These are phyloP conservation scores for Omphalotus olearius DNA, from an alignment of 1,284 basidiomycete species.

Conservation along the genomic window DNA sequence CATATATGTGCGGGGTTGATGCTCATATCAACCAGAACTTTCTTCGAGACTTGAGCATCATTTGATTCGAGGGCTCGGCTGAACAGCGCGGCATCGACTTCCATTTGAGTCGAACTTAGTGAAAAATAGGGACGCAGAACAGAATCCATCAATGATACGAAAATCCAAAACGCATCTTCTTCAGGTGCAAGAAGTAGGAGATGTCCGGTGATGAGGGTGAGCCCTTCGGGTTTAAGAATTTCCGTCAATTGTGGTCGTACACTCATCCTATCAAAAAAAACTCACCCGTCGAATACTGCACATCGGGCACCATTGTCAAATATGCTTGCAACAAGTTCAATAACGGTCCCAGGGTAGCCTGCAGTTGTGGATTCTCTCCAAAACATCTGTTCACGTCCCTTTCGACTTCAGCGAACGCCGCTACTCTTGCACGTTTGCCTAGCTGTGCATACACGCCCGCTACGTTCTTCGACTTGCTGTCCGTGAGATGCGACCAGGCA, in stretches of 20 bases:
- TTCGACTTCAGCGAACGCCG: constrained; percentile 54
- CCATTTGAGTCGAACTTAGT: constrained; percentile 64
- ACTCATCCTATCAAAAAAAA: constrained; percentile 5
- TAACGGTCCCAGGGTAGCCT: constrained; percentile 49
- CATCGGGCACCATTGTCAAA: constrained; percentile 76
- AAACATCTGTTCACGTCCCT: constrained; percentile 53
- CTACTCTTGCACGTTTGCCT: constrained; percentile 51
- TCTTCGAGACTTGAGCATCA: constrained; percentile 63
- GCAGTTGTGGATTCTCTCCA: constrained; percentile 48
- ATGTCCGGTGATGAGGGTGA: constrained; percentile 76
- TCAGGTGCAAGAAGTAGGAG: constrained; percentile 80
- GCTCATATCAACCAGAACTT: constrained; percentile 62
- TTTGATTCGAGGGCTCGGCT: constrained; percentile 66
- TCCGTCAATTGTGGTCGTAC: constrained; percentile 1
- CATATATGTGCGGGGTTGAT: constrained; percentile 56
- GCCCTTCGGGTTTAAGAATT: constrained; percentile 36
- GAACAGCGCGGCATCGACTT: constrained; percentile 80
- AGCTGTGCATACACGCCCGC: constrained; percentile 71
- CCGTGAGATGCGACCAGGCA: constrained; percentile 81
- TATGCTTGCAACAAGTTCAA: constrained; percentile 67
- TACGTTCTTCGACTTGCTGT: constrained; percentile 66
- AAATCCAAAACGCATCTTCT: constrained; percentile 94
- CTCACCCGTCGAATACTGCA: constrained; percentile 59
- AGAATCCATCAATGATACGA: constrained; percentile 80
- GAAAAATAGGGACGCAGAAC: constrained; percentile 81